Conservation (phyloP, 2,329 filamentous ascomycete genomes). For the Albifimbria verrucaria region DNA sequence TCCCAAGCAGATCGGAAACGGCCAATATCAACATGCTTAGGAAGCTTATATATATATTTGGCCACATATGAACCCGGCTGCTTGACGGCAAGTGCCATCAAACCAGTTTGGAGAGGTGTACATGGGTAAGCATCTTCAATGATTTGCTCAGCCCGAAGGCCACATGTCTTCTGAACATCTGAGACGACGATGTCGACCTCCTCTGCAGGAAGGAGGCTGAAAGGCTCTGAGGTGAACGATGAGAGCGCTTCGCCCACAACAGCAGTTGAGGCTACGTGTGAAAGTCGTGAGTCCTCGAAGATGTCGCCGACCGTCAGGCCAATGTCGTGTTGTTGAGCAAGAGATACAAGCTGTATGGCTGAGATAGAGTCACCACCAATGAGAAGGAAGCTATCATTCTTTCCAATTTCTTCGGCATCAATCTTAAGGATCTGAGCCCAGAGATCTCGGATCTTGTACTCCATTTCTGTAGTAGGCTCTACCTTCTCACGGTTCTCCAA, state of each 20-base stretch:
- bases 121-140: slow-evolving; percentile 2
- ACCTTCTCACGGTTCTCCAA: not conserved
- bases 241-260: not conserved
- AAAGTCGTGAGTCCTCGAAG: slow-evolving; percentile 36
- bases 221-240: not conserved
- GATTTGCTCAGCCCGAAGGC: not conserved
- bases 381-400: slow-evolving; percentile 36
- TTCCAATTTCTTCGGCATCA: slow-evolving; percentile 21
- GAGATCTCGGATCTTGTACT: slow-evolving; percentile 26
- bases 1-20: not conserved
- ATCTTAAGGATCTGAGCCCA: slow-evolving; percentile 30
- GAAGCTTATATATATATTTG: not conserved
- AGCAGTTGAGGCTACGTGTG: slow-evolving; percentile 33
- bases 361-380: slow-evolving; percentile 43
- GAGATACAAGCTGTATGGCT: slow-evolving; percentile 41
- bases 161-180: too few species aligned
- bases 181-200: too few species aligned
- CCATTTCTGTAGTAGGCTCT: slow-evolving; percentile 27
- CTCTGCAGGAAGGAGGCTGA: not conserved
- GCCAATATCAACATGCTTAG: not conserved
- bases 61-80: not conserved
- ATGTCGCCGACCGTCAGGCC: slow-evolving; percentile 36
- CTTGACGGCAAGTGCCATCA: slow-evolving; percentile 1
- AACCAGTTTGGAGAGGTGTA: not conserved
- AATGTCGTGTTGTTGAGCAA: slow-evolving; percentile 29